Evolutionary conservation across 176 grass and related monocot species (phyloP), one percentile per base, ranked within the genome.

Genomic region (Metroxylon sagu): DNA sequence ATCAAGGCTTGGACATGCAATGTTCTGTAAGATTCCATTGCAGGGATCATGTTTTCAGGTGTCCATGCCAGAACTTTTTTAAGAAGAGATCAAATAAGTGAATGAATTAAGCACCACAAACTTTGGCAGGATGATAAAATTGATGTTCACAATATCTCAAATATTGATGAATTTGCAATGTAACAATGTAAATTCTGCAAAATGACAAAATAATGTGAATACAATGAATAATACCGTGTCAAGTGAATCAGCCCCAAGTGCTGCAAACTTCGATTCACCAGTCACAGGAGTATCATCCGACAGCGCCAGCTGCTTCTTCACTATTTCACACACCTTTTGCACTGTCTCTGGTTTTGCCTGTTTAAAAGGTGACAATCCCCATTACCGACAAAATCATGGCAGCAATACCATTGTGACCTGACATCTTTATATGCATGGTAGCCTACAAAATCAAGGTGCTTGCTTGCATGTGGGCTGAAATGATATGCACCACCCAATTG

Each of bases 251-350:
- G 83, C 83, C 18, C 83, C 83, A 49, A 86, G 83, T 56, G 73
- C 74, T 31, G 78, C 56, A 55, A 86, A 86, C 61, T 86, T 86
- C 0, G 78, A 77, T 16, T 52, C 21, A 59, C 83, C 83, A 16
- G 4, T 55, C 55, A 86, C 83, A 21, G 28, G 5, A n/a, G 70
- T 52, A 51, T 4, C 43, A 14, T 74, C 83, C 35, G 78, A 48
- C 69, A 86, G 64, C 56, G 83, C 83, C 64, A 86, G 76, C 61
- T 86, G 83, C 83, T 81, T 86, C 70, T 57, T 86, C 53, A 86
- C 83, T 57, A 86, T 86, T 16, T 69, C 65, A 61, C 83, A 86
- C 43, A 86, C 83, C 78, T 86, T 86, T 15, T 77, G 69, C 15
- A 81, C 78, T 12, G 77, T 86, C 23, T 77, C 74, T 51, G 64